A percentile compares a stretch with the other conserved stretches of the same genome.
Conservation (phyloP, 305 asterid genomes). For the Solanum chacoense region DNA sequence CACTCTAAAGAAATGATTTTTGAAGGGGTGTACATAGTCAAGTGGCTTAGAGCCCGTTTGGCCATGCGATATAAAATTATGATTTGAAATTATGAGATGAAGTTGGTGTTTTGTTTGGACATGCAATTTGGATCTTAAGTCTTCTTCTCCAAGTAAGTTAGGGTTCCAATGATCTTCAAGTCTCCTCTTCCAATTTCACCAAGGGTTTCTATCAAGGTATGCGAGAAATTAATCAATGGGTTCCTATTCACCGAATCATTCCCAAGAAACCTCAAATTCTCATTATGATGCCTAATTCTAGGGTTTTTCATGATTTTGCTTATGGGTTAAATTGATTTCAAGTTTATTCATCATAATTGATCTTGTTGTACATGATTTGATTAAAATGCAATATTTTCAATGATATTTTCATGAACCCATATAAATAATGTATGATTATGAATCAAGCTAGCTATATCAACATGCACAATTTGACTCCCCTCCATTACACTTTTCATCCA, state of each 20-base stretch:
- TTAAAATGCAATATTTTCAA: not conserved
- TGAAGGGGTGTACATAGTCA: not conserved
- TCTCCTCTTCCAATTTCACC: not conserved
- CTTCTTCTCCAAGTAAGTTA: not conserved
- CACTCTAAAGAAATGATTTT: not conserved
- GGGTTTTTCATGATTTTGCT: not conserved
- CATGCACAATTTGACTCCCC: no score
- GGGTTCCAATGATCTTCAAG: not conserved
- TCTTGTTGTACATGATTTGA: not conserved
- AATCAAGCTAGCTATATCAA: not conserved
- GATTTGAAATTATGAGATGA: not conserved
- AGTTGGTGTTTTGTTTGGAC: not conserved
- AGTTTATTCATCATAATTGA: not conserved
- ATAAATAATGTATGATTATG: not conserved
- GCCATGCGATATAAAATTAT: not conserved
- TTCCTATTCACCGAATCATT: not conserved
- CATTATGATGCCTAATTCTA: not conserved
- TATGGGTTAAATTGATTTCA: not conserved
- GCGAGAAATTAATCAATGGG: not conserved
- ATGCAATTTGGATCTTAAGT: not conserved
- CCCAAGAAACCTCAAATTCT: not conserved
- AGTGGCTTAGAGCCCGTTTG: not conserved
- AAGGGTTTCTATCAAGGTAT: not conserved
- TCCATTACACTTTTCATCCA: no score
- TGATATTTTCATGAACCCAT: not conserved